Evolutionary conservation across 371 early-diverging fungal species (phyloP).

Genomic region (Mucor sp.): DNA sequence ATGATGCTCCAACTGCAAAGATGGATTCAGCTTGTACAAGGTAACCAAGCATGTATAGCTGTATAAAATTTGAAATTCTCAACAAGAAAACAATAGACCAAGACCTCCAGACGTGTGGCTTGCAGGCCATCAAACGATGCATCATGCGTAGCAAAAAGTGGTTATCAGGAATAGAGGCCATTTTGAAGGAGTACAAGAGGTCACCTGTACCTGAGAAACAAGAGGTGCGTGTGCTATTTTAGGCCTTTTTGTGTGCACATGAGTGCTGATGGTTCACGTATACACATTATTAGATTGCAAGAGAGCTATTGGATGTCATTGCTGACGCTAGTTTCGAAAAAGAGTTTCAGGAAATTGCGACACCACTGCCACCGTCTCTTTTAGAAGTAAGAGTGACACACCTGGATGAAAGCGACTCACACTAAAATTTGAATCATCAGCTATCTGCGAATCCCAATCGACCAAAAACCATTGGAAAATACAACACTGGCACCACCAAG

Average conservation of each 20-base stretch:
- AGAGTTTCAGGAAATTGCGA: conserved; percentile 5
- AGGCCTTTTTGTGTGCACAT: not conserved
- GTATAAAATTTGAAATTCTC: not conserved
- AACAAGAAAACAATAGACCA: conserved; percentile 20
- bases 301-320: conserved; percentile 26
- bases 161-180: conserved; percentile 24
- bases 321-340: conserved; percentile 25
- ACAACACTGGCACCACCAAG: not conserved
- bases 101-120: conserved; percentile 28
- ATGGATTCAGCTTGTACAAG: conserved; percentile 31
- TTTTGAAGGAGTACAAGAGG: conserved; percentile 18
- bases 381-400: not conserved
- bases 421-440: conserved; percentile 1
- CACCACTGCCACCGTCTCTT: not conserved
- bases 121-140: conserved; percentile 33
- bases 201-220: conserved; percentile 35
- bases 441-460: conserved; percentile 34
- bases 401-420: not conserved
- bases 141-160: conserved; percentile 32
- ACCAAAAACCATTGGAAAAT: conserved; percentile 10
- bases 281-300: conserved; percentile 21
- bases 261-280: not conserved
- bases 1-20: conserved; percentile 39
- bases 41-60: conserved; percentile 12
- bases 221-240: conserved; percentile 15